Percentiles rank a stretch among this genome's conserved stretches.
Conservation (phyloP, 2,329 filamentous ascomycete species). For the Chaetomiaceae sp. region DNA sequence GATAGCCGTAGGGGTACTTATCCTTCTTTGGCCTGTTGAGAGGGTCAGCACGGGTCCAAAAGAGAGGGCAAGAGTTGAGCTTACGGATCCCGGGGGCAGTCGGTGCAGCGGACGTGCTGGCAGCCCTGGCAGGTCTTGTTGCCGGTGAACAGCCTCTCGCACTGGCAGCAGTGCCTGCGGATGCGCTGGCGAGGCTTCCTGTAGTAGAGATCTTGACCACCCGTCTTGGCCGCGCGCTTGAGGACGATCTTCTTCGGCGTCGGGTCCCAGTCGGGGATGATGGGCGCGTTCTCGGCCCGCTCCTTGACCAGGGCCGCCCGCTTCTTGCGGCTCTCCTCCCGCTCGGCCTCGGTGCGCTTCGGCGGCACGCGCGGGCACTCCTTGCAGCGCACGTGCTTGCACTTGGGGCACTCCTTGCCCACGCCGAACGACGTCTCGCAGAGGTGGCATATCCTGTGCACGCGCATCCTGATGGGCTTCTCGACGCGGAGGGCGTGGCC, state of each 20-base stretch:
- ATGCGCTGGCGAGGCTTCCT: slow-evolving; percentile 70
- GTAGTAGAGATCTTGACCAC: slow-evolving; percentile 66
- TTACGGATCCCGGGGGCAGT: slow-evolving; percentile 76
- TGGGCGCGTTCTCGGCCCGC: slow-evolving; percentile 53
- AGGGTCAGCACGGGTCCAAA: slow-evolving; percentile 17
- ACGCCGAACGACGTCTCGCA: slow-evolving; percentile 71
- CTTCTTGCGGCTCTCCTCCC: slow-evolving; percentile 48
- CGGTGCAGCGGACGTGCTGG: slow-evolving; percentile 69
- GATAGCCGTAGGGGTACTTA: slow-evolving; percentile 67
- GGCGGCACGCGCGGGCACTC: slow-evolving; percentile 72
- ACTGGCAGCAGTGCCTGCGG: slow-evolving; percentile 72
- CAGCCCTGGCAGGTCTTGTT: slow-evolving; percentile 65
- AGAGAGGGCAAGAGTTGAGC: slow-evolving; percentile 28
- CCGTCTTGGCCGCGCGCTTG: slow-evolving; percentile 60
- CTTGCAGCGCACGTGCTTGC: slow-evolving; percentile 75
- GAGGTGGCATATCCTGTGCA: slow-evolving; percentile 74
- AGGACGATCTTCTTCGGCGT: slow-evolving; percentile 48
- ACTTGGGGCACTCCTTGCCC: slow-evolving; percentile 69
- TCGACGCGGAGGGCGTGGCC: slow-evolving; percentile 61
- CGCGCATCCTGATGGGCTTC: slow-evolving; percentile 72
- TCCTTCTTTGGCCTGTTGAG: slow-evolving; percentile 55
- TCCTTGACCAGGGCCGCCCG: slow-evolving; percentile 49
- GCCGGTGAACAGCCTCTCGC: slow-evolving; percentile 57
- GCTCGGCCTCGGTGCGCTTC: slow-evolving; percentile 56
- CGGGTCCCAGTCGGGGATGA: slow-evolving; percentile 48